Conservation (phyloP, 2,329 filamentous ascomycete genomes). For the Aspergillus ibericus region DNA sequence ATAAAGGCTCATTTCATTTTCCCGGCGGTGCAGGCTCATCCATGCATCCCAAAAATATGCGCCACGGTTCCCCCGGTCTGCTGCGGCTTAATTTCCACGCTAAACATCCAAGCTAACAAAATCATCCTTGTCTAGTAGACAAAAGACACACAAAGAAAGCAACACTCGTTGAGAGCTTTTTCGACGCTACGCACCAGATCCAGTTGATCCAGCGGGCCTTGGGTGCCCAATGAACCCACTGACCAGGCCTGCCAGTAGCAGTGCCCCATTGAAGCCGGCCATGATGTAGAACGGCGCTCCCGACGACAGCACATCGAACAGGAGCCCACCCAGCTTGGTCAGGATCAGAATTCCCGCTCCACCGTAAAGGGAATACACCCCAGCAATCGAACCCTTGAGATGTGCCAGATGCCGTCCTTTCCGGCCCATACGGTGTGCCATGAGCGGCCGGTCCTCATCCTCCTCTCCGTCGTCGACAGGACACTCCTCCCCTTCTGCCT, state of each 20-base stretch:
- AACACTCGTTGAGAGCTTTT: too few species aligned
- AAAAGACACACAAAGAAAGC: not conserved
- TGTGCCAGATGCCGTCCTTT: constrained; percentile 45
- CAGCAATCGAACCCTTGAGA: constrained; percentile 91
- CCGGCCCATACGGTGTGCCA: constrained; percentile 23
- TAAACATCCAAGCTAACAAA: not conserved
- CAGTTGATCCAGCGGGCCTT: not conserved
- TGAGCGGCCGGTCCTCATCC: constrained; percentile 34
- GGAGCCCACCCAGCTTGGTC: constrained; percentile 82
- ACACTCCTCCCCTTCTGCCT: constrained; percentile 9
- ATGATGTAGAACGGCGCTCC: constrained; percentile 94
- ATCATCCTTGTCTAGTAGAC: not conserved
- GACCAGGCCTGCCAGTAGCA: constrained; percentile 52
- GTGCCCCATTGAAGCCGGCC: constrained; percentile 76
- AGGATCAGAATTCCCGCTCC: constrained; percentile 86
- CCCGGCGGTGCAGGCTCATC: too few species aligned
- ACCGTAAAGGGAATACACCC: constrained; percentile 88
- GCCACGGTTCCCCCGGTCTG: not conserved
- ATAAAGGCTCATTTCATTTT: not conserved
- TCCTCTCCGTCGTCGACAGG: constrained; percentile 8
- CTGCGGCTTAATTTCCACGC: not conserved
- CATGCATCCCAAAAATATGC: not conserved
- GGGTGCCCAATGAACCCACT: constrained; percentile 24
- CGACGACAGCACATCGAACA: constrained; percentile 74
- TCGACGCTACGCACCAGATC: not conserved